These are phyloP conservation scores for Leccinum ochraceum DNA, from an alignment of 768 basidiomycete genomes.

Conservation along the genomic window DNA sequence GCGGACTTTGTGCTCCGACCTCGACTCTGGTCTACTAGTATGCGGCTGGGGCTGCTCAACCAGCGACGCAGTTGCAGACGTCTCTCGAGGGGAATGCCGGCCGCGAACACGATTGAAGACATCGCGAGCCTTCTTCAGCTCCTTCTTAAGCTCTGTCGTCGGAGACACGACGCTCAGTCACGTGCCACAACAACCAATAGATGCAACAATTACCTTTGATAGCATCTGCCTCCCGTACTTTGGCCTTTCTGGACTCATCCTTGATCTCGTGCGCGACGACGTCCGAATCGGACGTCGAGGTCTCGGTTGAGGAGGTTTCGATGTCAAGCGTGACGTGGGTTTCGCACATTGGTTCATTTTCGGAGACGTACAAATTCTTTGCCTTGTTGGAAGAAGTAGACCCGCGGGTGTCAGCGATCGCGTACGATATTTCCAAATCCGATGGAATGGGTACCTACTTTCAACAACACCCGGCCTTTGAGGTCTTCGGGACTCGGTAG, in stretches of 20 bases:
- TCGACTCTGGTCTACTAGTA: slow-evolving; percentile 17
- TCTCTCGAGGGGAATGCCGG: slow-evolving; percentile 26
- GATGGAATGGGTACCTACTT: slow-evolving; percentile 47
- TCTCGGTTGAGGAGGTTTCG: slow-evolving; percentile 45
- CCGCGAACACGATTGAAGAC: slow-evolving; percentile 45
- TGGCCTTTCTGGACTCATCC: slow-evolving; percentile 31
- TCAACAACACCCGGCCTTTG: slow-evolving; percentile 77
- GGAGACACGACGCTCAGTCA: slow-evolving; percentile 17
- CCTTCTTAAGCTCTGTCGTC: slow-evolving; percentile 39
- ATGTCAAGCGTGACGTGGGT: slow-evolving; percentile 37
- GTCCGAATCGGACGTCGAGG: slow-evolving; percentile 38
- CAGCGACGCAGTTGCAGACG: slow-evolving; percentile 15
- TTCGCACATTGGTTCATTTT: slow-evolving; percentile 35
- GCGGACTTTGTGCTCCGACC: slow-evolving; percentile 44
- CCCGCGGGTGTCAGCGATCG: neutral
- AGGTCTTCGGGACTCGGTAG: slow-evolving; percentile 88
- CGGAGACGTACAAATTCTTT: slow-evolving; percentile 69
- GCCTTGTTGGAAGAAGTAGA: slow-evolving; percentile 44
- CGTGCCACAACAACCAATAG: slow-evolving; percentile 6
- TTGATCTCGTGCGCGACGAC: slow-evolving; percentile 22
- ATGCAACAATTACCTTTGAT: slow-evolving; percentile 34
- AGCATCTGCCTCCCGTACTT: slow-evolving; percentile 33
- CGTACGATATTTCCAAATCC: neutral
- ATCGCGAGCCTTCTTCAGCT: slow-evolving; percentile 40
- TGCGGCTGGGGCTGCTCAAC: slow-evolving; percentile 16